Evolutionary conservation across 306 rosid genomes (phyloP), one percentile per base, ranked within the genome.

Genomic region (Trifolium pratense): DNA sequence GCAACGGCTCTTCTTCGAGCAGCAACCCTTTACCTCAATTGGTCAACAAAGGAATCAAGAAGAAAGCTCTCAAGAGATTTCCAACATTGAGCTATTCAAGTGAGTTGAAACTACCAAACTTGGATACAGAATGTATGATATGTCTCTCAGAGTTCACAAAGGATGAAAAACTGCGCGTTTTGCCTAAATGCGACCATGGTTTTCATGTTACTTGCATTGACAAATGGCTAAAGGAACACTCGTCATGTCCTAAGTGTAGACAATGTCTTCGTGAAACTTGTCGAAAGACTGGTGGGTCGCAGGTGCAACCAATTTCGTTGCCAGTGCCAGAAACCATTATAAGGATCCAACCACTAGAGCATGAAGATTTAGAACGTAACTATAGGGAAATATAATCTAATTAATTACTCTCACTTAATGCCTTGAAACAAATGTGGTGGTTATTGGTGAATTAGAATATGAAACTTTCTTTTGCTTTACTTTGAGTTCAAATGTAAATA

Each of bases 171-270:
- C 59, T 93, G 5, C 85, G 96, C 4, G 81, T 93, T 11, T 82
- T 93, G 9, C 98, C 98, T 0, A 91, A 81, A 73, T 93, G 98
- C 74, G 78, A 88, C 91, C 98, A 93, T 52, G 97, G 98, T 1
- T 93, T 89, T 57, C 98, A 93, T 4, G 83, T 85, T 8, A 79
- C 77, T 2, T 93, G 98, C 80, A 91, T 93, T 49, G 98, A 91
- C 73, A 93, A 85, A 69, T 93, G 98, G 98, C 77, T 93, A 0
- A 84, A 82, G 25, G 86, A 90, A 2, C 96, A 91, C 63, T 89
- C 97, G 0, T 93, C 98, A 2, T 93, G 98, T 79, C 98, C 98
- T 12, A 93, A 85, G 68, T 93, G 98, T 40, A 81, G 98, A 37
- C 94, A 89, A 34, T 86, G 91, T 69, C 88, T 91, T 16, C 77